Base-by-base conservation (phyloP, 208 protist species). In the Leishmania aethiopica region DNA sequence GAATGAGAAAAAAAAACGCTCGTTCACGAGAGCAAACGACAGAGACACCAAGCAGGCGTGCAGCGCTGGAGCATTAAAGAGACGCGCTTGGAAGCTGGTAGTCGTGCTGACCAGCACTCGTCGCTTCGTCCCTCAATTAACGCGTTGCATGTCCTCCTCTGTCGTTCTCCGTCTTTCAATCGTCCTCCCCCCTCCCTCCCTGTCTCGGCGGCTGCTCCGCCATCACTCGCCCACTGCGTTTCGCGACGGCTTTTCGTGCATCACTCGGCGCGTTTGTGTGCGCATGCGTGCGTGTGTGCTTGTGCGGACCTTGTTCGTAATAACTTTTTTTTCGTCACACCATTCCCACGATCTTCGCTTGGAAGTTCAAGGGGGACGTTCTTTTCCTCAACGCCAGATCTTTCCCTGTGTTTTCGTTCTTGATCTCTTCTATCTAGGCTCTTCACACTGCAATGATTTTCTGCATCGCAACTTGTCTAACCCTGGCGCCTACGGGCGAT, bases 1-100 rank as follows among this genome's bases (percentile, higher is more conserved):
- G 45, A 74, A 35, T 25, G 13, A 47, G 53, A 47, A 49, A 72
- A 82, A 83, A 67, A 80, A 55, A 3, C 51, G 15, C 51, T 55
- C 51, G 51, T 55, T 55, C 51, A 85, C 51, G 51, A 55, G 51
- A 55, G 17, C 13, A 80, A 77, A 70, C 42, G 32, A 40, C 25
- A 35, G 35, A 57, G 40, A 79, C 40, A 51, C 53, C 22, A 37
- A 64, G 55, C 69, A 62, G 40, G 2, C 66, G 66, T 74, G 22
- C 70, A 4, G 45, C 45, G 35, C 70, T 28, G 7, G 42, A 74
- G 45, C 70, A 28, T 45, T 19, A 53, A 8, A 17, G 51, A 74
- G 45, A 53, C 42, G 45, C 45, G 40, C 42, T 55, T 32, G 45
- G 45, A 74, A 74, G 47, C 28, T 55, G 70, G 45, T 13, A 4